Base-by-base conservation (phyloP, 225 moss, liverwort and hornwort species). In the Sphagnum contortum region DNA sequence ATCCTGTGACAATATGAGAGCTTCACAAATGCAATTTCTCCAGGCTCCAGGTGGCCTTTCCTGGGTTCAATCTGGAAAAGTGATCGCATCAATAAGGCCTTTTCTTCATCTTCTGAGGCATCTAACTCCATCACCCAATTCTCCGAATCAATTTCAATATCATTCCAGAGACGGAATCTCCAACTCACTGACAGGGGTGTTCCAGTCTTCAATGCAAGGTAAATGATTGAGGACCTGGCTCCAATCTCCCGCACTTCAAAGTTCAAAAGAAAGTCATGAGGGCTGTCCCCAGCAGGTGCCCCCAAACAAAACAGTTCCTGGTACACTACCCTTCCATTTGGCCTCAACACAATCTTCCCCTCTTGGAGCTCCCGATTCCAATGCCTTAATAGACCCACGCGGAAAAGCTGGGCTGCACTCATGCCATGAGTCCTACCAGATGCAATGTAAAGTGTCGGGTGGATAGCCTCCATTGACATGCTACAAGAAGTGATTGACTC, bases 121-220 rank as follows among this genome's bases (percentile, higher is more conserved):
- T 78, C 79, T 8, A 72, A 76, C 13, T 86, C 84, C 65, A 71
- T 80, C 3, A 92, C 92, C 96, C 96, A 96, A 73, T 92, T 92
- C 55, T 96, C 96, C 50, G 87, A 76, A 60, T 96, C 96, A 9
- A 88, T 73, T 49, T 96, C 92, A 50, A 67, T 62, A 63, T 96
- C 96, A 66, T 92, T 90, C 96, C 96, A 96, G 14, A 92, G 50
- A 48, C 92, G 76, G 61, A 96, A 81, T 45, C 75, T 81, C 96
- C 96, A 96, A 49, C 75, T 75, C 6, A 88, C 85, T 1, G 90
- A 76, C 12, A 96, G 73, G 52, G 75, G 68, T 29, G 89, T 90
- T 45, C 80, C 89, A 73, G 78, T 83, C 70, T 77, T 78, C 13
- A 96, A 76, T 3, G 14, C 92, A 47, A 96, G 48, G 73, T 87